Evolutionary conservation across 2,329 filamentous ascomycete species (phyloP).

Genomic region (Aspergillus tamarii): DNA sequence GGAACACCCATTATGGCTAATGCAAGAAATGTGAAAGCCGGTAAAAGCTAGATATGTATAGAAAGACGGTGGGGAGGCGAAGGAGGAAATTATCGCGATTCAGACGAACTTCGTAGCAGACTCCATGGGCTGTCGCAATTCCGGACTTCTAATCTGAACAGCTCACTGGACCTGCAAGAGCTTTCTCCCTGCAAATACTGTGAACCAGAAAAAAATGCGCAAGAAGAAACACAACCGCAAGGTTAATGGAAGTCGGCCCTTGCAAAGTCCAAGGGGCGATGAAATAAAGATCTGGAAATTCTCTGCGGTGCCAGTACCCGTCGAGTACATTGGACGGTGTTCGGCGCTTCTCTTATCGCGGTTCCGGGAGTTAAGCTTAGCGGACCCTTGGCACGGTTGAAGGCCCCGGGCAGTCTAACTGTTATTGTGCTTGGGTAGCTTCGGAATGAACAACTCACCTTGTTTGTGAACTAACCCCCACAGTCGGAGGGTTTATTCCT

Average conservation of each 20-base stretch:
- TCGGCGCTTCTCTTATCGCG: conserved; percentile 30
- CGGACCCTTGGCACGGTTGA: conserved; percentile 22
- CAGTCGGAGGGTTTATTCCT: conserved; percentile 7
- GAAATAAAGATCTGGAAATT: conserved; percentile 18
- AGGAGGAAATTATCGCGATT: conserved; percentile 13
- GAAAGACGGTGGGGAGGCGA: neutral
- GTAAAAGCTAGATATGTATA: conserved; percentile 11
- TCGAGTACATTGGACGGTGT: conserved; percentile 8
- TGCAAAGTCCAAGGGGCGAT: neutral
- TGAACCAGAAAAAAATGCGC: neutral
- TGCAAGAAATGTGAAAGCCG: conserved; percentile 1
- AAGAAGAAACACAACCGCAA: neutral
- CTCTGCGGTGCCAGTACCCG: conserved; percentile 17
- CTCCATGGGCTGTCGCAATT: conserved; percentile 23
- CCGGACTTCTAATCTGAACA: conserved; percentile 4
- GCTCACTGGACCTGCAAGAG: conserved; percentile 5
- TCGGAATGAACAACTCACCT: conserved; percentile 22
- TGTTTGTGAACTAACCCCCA: neutral
- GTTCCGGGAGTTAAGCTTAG: conserved; percentile 24
- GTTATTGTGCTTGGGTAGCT: conserved; percentile 7
- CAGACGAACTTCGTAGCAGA: conserved; percentile 9
- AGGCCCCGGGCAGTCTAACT: neutral
- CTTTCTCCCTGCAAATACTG: neutral
- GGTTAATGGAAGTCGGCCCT: neutral
- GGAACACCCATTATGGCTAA: conserved; percentile 78